These are phyloP conservation scores for Leavenworthia alabamica DNA, from an alignment of 345 rosid genomes.

Conservation along the genomic window DNA sequence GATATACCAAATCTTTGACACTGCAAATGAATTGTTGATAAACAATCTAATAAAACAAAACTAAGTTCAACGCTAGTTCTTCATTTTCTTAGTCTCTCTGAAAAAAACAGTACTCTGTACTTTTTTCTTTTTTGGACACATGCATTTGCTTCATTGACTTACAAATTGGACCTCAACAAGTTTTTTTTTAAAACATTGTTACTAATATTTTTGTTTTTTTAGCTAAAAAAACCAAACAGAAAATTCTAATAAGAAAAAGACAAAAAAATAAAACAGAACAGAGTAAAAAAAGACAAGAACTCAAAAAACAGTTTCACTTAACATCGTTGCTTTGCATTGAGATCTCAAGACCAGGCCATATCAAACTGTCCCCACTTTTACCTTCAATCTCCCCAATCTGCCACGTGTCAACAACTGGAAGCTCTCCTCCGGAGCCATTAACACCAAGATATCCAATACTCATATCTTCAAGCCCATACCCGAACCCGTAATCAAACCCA, in stretches of 20 bases:
- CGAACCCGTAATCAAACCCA: constrained; percentile 34
- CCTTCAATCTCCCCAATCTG: constrained; percentile 50
- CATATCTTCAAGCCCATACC: constrained; percentile 53
- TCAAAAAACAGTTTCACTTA: constrained; percentile 38
- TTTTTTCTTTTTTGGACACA: background rate
- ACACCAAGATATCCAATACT: constrained; percentile 46
- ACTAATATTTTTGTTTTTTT: background rate
- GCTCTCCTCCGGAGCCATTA: background rate
- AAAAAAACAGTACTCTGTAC: constrained; percentile 24
- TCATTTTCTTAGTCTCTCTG: constrained; percentile 7
- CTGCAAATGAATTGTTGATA: constrained; percentile 19
- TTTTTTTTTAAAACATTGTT: background rate
- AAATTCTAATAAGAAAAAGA: constrained; percentile 4
- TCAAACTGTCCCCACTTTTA: constrained; percentile 53
- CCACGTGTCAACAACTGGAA: constrained; percentile 45
- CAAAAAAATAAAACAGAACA: constrained; percentile 1
- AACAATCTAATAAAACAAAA: constrained; percentile 23
- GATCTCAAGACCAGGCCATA: constrained; percentile 84
- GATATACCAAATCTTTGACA: constrained; percentile 10
- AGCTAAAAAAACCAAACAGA: background rate
- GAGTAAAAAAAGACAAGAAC: constrained; percentile 7
- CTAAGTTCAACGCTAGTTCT: constrained; percentile 24
- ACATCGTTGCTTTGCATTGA: constrained; percentile 65
- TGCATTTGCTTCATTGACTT: constrained; percentile 1
- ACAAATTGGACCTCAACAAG: constrained; percentile 11